These are phyloP conservation scores for Gnomoniopsis smithogilvyi DNA, from an alignment of 2,329 filamentous ascomycete genomes.

Conservation along the genomic window DNA sequence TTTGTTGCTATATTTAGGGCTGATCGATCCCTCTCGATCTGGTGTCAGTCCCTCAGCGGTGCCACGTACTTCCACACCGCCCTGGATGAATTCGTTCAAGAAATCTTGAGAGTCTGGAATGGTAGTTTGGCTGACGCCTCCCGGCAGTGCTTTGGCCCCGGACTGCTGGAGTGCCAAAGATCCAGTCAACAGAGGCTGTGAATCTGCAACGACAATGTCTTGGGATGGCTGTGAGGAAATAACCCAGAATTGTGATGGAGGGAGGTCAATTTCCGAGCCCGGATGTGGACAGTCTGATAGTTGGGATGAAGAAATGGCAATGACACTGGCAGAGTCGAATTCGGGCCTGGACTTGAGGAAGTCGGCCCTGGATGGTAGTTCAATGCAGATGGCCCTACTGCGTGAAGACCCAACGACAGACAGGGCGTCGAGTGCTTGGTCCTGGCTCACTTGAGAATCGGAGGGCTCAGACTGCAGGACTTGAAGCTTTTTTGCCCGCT, in stretches of 20 bases:
- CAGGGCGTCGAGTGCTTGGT: background rate
- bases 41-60: constrained; percentile 25
- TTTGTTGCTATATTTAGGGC: background rate
- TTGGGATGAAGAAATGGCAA: constrained; percentile 13
- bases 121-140: constrained; percentile 30
- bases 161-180: background rate
- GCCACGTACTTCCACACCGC: constrained; percentile 12
- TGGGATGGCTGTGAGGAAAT: constrained; percentile 19
- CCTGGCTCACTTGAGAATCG: background rate
- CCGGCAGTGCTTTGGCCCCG: constrained; percentile 4
- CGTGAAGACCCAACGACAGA: no score
- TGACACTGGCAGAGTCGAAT: constrained; percentile 23
- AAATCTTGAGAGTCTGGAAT: constrained; percentile 43
- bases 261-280: constrained; percentile 4
- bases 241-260: constrained; percentile 14
- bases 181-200: constrained; percentile 4
- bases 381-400: constrained; percentile 3
- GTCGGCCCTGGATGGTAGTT: constrained; percentile 14
- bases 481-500: constrained; percentile 20
- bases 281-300: constrained; percentile 7
- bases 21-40: background rate
- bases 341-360: constrained; percentile 16
- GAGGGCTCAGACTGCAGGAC: background rate
- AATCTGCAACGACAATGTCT: constrained; percentile 7
- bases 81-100: constrained; percentile 10